Evolutionary conservation across 2,329 filamentous ascomycete genomes (phyloP).

Genomic region (Karstenula rhodostoma): DNA sequence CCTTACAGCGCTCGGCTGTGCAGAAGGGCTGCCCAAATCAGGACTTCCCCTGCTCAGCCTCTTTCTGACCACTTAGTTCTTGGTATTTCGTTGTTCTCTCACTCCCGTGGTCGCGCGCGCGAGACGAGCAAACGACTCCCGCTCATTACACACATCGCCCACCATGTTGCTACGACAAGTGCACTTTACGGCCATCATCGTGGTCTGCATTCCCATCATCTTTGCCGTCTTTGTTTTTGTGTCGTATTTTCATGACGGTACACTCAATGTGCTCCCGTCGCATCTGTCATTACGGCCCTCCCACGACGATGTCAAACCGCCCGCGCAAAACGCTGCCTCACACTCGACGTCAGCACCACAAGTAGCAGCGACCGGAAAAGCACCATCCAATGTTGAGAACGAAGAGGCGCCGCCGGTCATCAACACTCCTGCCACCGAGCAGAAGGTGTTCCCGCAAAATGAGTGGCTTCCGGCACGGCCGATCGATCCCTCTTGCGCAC

Average conservation of each 20-base stretch:
- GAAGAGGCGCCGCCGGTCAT: conserved; percentile 7
- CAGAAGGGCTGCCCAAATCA: conserved; percentile 3
- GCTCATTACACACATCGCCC: conserved; percentile 2
- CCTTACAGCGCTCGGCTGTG: conserved; percentile 6
- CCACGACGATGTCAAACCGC: conserved; percentile 7
- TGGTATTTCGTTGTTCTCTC: background rate
- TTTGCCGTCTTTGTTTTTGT: conserved; percentile 12
- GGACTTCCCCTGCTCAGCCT: conserved; percentile 7
- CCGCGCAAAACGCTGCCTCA: background rate
- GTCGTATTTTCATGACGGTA: conserved; percentile 11
- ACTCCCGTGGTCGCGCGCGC: conserved; percentile 3
- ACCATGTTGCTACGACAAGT: conserved; percentile 10
- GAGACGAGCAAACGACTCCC: conserved; percentile 2
- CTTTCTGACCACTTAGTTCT: background rate
- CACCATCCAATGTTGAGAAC: conserved; percentile 6
- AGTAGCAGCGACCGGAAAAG: background rate
- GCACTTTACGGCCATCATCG: conserved; percentile 12
- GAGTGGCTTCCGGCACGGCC: conserved; percentile 11
- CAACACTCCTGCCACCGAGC: background rate
- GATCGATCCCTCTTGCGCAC: conserved; percentile 9
- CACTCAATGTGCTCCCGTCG: conserved; percentile 6
- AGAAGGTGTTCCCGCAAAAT: conserved; percentile 7
- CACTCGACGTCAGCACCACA: background rate
- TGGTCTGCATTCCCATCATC: conserved; percentile 13
- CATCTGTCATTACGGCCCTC: conserved; percentile 6